Conservation (phyloP, 352 stramenopile genomes). For the Globisporangium parvum region DNA sequence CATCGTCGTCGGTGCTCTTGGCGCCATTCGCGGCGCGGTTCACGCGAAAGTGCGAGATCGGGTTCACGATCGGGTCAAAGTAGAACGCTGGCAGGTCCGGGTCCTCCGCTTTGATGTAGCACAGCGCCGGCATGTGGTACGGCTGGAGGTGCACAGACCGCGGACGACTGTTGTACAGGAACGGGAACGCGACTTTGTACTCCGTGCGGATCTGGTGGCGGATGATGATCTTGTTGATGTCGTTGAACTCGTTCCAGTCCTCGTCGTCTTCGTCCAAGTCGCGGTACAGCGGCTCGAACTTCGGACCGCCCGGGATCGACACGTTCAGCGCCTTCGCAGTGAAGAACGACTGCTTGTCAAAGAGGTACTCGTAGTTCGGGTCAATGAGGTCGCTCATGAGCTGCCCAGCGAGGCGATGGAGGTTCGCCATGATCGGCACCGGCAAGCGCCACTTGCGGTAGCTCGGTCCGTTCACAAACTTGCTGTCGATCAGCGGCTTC, state of each 20-base stretch:
- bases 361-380: conserved; percentile 93
- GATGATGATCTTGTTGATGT: conserved; percentile 99
- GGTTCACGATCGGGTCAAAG: conserved; percentile 97
- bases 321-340: conserved; percentile 99
- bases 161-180: conserved; percentile 98
- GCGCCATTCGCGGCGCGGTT: conserved; percentile 32
- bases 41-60: conserved; percentile 93
- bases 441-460: conserved; percentile 97
- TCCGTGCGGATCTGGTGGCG: conserved; percentile 98
- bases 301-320: conserved; percentile 97
- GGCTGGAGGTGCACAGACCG: conserved; percentile 92
- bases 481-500: conserved; percentile 87
- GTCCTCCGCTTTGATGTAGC: conserved; percentile 96
- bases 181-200: conserved; percentile 99
- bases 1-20: conserved; percentile 34
- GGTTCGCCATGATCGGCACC: conserved; percentile 96
- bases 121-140: conserved; percentile 96
- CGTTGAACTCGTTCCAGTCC: conserved; percentile 99
- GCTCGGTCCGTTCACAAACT: conserved; percentile 96
- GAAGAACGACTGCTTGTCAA: conserved; percentile 97
- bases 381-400: conserved; percentile 97
- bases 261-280: conserved; percentile 98
- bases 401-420: conserved; percentile 96
- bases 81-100: conserved; percentile 95
- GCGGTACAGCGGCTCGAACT: conserved; percentile 99